A percentile compares a stretch with the other conserved stretches of the same genome.
Evolutionary conservation across 352 stramenopile genomes (phyloP).

Genomic region (Phytophthora pinifolia): DNA sequence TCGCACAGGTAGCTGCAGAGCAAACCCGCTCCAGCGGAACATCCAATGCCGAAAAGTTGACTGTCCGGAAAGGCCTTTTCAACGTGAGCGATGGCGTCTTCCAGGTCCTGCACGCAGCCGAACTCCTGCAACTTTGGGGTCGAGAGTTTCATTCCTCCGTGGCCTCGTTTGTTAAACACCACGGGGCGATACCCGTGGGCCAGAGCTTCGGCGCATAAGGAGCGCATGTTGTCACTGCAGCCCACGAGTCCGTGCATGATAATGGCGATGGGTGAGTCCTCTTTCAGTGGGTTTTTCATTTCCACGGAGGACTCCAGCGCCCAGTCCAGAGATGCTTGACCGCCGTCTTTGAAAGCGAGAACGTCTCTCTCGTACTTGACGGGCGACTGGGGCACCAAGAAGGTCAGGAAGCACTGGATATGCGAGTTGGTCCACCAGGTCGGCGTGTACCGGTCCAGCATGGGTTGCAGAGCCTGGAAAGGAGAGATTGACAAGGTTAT

Average conservation of each 20-base stretch:
- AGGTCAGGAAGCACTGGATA: conserved; percentile 70
- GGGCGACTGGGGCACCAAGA: conserved; percentile 58
- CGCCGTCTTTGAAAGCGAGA: conserved; percentile 55
- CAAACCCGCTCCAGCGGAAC: conserved; percentile 68
- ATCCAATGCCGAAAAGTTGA: conserved; percentile 67
- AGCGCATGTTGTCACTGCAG: conserved; percentile 62
- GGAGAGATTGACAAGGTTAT: background rate
- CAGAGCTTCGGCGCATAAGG: conserved; percentile 63
- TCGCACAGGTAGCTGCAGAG: conserved; percentile 77
- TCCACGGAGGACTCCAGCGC: conserved; percentile 37
- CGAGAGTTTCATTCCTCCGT: conserved; percentile 58
- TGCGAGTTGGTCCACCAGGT: conserved; percentile 82
- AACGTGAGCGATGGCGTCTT: conserved; percentile 53
- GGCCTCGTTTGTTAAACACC: conserved; percentile 85
- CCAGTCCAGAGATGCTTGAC: conserved; percentile 74
- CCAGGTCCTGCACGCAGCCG: conserved; percentile 63
- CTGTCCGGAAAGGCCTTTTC: conserved; percentile 46
- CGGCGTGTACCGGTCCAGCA: conserved; percentile 58
- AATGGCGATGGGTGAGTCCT: conserved; percentile 54
- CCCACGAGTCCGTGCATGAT: conserved; percentile 74
- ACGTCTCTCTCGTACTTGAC: conserved; percentile 67
- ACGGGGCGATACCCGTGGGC: conserved; percentile 68
- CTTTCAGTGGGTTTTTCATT: conserved; percentile 10
- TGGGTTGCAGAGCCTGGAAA: conserved; percentile 41
- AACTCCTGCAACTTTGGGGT: conserved; percentile 74